phyloP scores from a whole-genome alignment of 2,329 filamentous ascomycete genomes.

The Scolecobasidium constrictum region DNA sequence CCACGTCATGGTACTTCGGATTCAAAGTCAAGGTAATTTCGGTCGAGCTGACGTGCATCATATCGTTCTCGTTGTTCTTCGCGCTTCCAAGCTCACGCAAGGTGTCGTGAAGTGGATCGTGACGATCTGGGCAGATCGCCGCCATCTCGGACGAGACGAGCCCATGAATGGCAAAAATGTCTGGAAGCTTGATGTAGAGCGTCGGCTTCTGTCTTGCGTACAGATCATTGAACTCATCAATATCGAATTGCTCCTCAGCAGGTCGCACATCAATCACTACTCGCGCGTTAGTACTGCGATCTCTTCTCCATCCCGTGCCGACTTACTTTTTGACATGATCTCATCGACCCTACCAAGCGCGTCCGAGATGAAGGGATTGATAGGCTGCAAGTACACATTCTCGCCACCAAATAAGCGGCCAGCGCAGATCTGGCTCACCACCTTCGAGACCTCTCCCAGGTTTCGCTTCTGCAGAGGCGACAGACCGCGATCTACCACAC shows the following conservation, averaged over 20 bases:
- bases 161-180: slow-evolving; percentile 93
- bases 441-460: slow-evolving; percentile 79
- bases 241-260: slow-evolving; percentile 87
- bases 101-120: slow-evolving; percentile 84
- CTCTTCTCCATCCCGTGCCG: not conserved
- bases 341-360: slow-evolving; percentile 69
- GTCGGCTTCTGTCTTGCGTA: slow-evolving; percentile 95
- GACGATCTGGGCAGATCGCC: slow-evolving; percentile 64
- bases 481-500: slow-evolving; percentile 80
- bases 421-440: slow-evolving; percentile 78
- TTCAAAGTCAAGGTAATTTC: slow-evolving; percentile 88
- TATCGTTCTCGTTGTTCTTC: slow-evolving; percentile 91
- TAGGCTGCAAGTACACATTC: slow-evolving; percentile 87
- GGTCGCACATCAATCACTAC: slow-evolving; percentile 71
- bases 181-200: slow-evolving; percentile 97
- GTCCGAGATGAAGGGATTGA: slow-evolving; percentile 84
- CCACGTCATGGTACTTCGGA: slow-evolving; percentile 77
- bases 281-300: too few relatives aligned
- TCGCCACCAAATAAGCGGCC: slow-evolving; percentile 86
- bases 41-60: slow-evolving; percentile 72
- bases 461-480: slow-evolving; percentile 91
- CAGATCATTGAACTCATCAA: slow-evolving; percentile 97
- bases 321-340: slow-evolving; percentile 57
- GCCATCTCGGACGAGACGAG: slow-evolving; percentile 71
- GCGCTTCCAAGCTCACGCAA: slow-evolving; percentile 89